Conservation (phyloP, 208 protist genomes). For the Sergeia podlipaevii region DNA sequence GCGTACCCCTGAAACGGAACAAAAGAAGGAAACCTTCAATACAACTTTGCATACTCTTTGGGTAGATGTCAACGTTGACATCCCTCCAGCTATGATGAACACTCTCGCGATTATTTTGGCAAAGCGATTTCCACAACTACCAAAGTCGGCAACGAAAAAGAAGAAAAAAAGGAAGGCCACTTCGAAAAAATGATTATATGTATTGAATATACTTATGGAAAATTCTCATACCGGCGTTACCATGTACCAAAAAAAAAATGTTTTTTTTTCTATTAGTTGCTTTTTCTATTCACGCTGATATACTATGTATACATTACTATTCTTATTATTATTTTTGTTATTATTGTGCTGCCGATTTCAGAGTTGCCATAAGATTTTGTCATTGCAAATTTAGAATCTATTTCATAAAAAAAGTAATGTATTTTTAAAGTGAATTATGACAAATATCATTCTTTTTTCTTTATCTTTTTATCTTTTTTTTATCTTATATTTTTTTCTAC, state of each 20-base stretch:
- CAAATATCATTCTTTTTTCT: constrained; percentile 3
- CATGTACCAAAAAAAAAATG: no score
- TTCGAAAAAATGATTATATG: constrained; percentile 15
- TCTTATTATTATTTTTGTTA: constrained; percentile 1
- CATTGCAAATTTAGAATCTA: no score
- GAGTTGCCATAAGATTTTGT: no score
- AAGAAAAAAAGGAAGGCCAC: constrained; percentile 11
- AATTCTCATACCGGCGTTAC: no score
- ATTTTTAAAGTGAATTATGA: no score
- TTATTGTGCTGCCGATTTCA: no score
- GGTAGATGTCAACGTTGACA: constrained; percentile 42
- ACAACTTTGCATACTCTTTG: constrained; percentile 50
- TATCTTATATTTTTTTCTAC: constrained; percentile 1
- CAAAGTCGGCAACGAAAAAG: constrained; percentile 30
- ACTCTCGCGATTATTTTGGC: constrained; percentile 31
- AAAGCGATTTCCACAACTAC: constrained; percentile 49
- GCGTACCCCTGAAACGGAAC: no score
- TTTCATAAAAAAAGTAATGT: no score
- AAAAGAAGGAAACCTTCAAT: constrained; percentile 16
- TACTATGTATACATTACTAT: background rate
- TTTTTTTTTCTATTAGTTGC: constrained; percentile 1
- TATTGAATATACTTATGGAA: no score
- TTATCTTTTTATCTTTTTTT: background rate
- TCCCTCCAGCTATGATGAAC: constrained; percentile 33
- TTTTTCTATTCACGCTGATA: constrained; percentile 3